Evolutionary conservation across 257 asterid genomes (phyloP).

Genomic region (Scutellaria barbata): DNA sequence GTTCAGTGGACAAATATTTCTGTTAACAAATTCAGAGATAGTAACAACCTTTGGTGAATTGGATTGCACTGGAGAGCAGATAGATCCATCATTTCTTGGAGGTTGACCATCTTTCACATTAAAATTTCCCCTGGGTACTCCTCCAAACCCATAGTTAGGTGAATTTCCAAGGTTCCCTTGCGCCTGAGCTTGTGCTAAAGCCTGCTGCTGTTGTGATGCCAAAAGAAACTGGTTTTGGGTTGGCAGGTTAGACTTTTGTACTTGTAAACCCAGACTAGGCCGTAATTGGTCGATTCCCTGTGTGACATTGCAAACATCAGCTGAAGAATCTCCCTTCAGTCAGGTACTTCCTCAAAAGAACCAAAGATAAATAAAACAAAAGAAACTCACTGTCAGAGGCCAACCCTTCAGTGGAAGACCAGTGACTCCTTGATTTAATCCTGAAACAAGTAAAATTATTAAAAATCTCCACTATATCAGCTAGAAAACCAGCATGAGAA

Average conservation of each 20-base stretch:
- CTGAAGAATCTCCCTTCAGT: constrained; percentile 17
- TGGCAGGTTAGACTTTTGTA: constrained; percentile 84
- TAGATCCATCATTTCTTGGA: constrained; percentile 91
- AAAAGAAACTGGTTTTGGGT: constrained; percentile 78
- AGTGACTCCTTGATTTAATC: constrained; percentile 86
- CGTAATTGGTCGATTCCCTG: constrained; percentile 98
- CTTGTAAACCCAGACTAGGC: constrained; percentile 89
- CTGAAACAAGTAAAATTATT: constrained; percentile 50
- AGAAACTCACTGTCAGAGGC: constrained; percentile 91
- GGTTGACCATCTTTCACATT: constrained; percentile 91
- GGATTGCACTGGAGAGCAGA: constrained; percentile 95
- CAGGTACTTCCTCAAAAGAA: constrained; percentile 21
- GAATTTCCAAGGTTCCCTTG: constrained; percentile 88
- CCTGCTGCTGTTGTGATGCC: constrained; percentile 97
- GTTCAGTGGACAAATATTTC: constrained; percentile 7
- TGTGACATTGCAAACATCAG: constrained; percentile 33
- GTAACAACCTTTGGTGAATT: constrained; percentile 84
- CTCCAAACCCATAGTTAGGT: constrained; percentile 81
- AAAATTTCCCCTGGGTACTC: constrained; percentile 82
- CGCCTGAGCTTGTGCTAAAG: constrained; percentile 88
- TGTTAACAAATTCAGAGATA: constrained; percentile 17
- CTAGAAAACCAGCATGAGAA: constrained; percentile 2
- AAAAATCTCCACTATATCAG: constrained; percentile 19
- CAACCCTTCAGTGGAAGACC: constrained; percentile 98
- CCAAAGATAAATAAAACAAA: constrained; percentile 33